Percentiles rank a stretch among this genome's conserved stretches.
Evolutionary conservation across 352 stramenopile genomes (phyloP).

Genomic region (Pythium folliculosum): DNA sequence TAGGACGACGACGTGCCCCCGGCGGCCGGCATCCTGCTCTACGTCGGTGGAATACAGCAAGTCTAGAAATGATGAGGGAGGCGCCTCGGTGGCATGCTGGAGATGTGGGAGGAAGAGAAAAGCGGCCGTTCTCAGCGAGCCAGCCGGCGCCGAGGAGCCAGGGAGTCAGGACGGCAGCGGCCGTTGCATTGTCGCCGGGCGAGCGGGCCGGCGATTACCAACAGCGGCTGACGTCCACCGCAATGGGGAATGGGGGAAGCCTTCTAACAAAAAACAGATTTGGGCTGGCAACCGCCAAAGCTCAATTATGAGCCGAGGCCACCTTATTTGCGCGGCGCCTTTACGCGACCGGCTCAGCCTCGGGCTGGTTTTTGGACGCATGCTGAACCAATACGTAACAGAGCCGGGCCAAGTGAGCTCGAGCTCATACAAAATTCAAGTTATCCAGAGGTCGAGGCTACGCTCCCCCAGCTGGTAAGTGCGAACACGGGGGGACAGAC

Average conservation of each 20-base stretch:
- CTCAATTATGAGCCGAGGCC: background rate
- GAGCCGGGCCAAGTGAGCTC: background rate
- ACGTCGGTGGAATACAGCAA: background rate
- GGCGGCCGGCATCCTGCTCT: background rate
- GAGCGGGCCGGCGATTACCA: background rate
- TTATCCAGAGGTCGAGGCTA: no score
- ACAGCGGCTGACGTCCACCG: background rate
- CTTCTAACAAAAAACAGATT: background rate
- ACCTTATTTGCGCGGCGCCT: background rate
- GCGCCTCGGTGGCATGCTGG: background rate
- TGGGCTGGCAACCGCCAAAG: background rate
- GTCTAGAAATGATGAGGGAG: background rate
- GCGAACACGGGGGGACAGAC: background rate
- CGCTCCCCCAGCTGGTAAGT: background rate
- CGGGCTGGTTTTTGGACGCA: background rate
- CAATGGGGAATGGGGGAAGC: background rate
- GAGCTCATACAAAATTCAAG: background rate
- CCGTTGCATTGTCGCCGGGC: background rate
- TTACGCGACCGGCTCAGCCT: constrained; percentile 10
- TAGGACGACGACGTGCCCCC: constrained; percentile 35
- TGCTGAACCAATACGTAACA: background rate
- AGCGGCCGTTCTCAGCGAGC: constrained; percentile 9
- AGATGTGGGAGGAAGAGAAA: background rate
- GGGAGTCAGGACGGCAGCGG: background rate
- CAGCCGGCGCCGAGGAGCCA: no score